Conservation (phyloP, 768 basidiomycete species). For the Leccinum broughii region DNA sequence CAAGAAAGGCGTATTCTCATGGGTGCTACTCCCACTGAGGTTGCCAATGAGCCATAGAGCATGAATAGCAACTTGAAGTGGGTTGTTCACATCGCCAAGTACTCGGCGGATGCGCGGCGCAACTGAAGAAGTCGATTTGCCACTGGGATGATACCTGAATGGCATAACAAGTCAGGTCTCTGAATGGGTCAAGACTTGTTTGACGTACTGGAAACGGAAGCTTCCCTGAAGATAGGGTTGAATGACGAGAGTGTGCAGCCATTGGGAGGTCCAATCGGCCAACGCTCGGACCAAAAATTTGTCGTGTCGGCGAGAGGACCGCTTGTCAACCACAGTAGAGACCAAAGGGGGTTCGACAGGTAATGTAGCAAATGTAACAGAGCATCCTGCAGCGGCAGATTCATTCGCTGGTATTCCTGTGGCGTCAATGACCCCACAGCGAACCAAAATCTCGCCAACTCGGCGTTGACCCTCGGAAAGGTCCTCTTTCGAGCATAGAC, state of each 20-base stretch:
- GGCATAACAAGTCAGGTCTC: not conserved
- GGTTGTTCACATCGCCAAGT: constrained; percentile 26
- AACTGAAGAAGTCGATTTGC: constrained; percentile 10
- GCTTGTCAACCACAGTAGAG: not conserved
- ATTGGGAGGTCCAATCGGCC: constrained; percentile 28
- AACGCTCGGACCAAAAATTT: constrained; percentile 11
- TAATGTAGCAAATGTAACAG: not conserved
- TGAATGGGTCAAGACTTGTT: not conserved
- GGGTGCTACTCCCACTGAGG: constrained; percentile 21
- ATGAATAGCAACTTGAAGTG: constrained; percentile 29
- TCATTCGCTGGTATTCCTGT: constrained; percentile 2
- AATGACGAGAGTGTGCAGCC: constrained; percentile 27
- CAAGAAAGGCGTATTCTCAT: constrained; percentile 25
- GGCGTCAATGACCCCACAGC: constrained; percentile 19
- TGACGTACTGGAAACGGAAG: constrained; percentile 26
- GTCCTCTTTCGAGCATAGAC: constrained; percentile 1
- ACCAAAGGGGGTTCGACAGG: not conserved
- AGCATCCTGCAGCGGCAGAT: not conserved
- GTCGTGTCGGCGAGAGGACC: constrained; percentile 5
- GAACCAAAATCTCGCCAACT: constrained; percentile 22
- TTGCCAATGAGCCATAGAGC: constrained; percentile 35
- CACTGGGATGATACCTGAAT: constrained; percentile 17
- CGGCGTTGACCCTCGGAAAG: constrained; percentile 21
- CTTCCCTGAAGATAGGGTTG: constrained; percentile 19
- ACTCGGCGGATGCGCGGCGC: constrained; percentile 23